Conservation (phyloP, 768 basidiomycete genomes). For the Lactarius akahatsu region DNA sequence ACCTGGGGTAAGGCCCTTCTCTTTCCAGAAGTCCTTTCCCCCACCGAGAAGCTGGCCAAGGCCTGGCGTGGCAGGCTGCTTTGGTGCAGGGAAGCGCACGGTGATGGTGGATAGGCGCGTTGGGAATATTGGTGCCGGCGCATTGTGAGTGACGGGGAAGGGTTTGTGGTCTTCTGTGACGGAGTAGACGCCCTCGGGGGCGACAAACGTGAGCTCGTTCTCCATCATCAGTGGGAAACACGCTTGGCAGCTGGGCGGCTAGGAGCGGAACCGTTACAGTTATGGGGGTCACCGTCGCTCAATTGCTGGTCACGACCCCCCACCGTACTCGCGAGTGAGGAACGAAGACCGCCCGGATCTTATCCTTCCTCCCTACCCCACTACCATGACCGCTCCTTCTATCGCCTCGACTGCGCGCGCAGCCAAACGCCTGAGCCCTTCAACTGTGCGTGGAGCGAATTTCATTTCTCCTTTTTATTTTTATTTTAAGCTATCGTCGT, state of each 20-base stretch:
- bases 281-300: background rate
- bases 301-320: slow-evolving; percentile 27
- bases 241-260: slow-evolving; percentile 15
- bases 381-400: slow-evolving; percentile 32
- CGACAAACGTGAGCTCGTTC: slow-evolving; percentile 81
- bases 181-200: slow-evolving; percentile 88
- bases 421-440: slow-evolving; percentile 22
- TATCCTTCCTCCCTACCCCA: slow-evolving; percentile 26
- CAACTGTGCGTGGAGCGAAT: slow-evolving; percentile 13
- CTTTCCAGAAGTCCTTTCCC: slow-evolving; percentile 63
- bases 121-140: slow-evolving; percentile 46
- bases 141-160: slow-evolving; percentile 41
- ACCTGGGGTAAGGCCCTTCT: slow-evolving; percentile 37
- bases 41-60: slow-evolving; percentile 68
- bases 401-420: slow-evolving; percentile 28
- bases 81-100: slow-evolving; percentile 60
- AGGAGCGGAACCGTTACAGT: background rate
- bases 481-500: slow-evolving; percentile 5
- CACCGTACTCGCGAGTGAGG: slow-evolving; percentile 20
- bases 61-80: slow-evolving; percentile 54
- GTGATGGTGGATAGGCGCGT: slow-evolving; percentile 61
- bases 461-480: background rate
- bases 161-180: slow-evolving; percentile 86
- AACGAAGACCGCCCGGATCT: slow-evolving; percentile 31
- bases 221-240: slow-evolving; percentile 48